Evolutionary conservation across 169 alveolate genomes (phyloP).

Genomic region (Theileria luwenshuni): DNA sequence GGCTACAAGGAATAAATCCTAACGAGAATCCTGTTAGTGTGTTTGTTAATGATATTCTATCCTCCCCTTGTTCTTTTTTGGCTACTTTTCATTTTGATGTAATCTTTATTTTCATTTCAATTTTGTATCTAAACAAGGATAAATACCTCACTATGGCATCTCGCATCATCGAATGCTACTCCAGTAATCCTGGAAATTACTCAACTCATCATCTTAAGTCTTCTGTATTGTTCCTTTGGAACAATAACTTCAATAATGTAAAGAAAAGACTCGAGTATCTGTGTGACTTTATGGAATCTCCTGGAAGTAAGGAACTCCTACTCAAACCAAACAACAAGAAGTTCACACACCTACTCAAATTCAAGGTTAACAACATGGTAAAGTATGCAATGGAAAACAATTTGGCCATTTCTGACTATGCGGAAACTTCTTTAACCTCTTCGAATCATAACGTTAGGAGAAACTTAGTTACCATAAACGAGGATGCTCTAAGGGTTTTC

Average conservation of each 20-base stretch:
- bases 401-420: constrained; percentile 37
- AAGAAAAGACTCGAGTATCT: constrained; percentile 47
- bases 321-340: constrained; percentile 37
- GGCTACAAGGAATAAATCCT: constrained; percentile 61
- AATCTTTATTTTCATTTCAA: constrained; percentile 43
- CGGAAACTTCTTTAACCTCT: constrained; percentile 8
- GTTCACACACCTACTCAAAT: constrained; percentile 34
- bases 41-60: constrained; percentile 31
- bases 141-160: constrained; percentile 49
- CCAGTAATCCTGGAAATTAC: constrained; percentile 7
- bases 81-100: constrained; percentile 58
- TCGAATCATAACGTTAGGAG: not conserved
- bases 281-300: constrained; percentile 32
- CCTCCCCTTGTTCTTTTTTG: constrained; percentile 15
- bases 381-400: constrained; percentile 10
- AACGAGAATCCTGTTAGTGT: constrained; percentile 47
- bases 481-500: constrained; percentile 14
- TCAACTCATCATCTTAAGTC: constrained; percentile 26
- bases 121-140: constrained; percentile 31
- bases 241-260: constrained; percentile 44
- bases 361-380: constrained; percentile 45
- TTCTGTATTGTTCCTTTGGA: constrained; percentile 41
- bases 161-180: constrained; percentile 46
- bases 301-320: constrained; percentile 32
- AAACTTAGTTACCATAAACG: constrained; percentile 15